Conservation (phyloP, 73 alveolate genomes). For the Tetrahymena thermophila region DNA sequence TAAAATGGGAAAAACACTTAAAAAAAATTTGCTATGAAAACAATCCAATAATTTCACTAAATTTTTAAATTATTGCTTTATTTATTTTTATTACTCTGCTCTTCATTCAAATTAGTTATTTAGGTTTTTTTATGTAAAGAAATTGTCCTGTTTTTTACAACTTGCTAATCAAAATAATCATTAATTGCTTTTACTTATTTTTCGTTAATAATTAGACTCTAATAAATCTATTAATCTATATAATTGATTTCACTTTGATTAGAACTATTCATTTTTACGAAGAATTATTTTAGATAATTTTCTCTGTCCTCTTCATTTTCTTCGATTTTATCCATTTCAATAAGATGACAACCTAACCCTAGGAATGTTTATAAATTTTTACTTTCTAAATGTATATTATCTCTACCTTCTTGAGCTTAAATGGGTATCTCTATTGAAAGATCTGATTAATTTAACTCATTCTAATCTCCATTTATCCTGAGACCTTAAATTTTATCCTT, state of each 20-base stretch:
- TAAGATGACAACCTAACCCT: background rate
- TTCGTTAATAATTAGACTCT: background rate
- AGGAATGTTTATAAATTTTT: background rate
- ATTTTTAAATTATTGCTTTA: too few species aligned
- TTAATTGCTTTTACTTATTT: background rate
- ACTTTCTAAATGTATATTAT: background rate
- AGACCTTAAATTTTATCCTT: background rate
- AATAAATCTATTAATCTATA: background rate
- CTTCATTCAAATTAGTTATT: too few species aligned
- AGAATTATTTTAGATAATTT: background rate
- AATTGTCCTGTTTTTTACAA: background rate
- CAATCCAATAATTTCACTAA: too few species aligned
- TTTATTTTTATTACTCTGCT: too few species aligned
- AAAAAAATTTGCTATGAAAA: too few species aligned
- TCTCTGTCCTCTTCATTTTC: background rate
- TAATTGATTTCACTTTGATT: background rate
- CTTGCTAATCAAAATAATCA: background rate
- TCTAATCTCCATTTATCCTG: background rate
- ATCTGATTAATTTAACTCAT: background rate
- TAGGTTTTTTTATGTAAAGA: background rate
- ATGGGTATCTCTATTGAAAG: background rate
- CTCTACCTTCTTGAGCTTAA: background rate
- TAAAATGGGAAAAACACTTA: too few species aligned
- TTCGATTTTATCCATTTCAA: background rate
- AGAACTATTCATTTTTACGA: background rate